Evolutionary conservation across 148 eudicot species (phyloP).

Genomic region (Polygonum aviculare): DNA sequence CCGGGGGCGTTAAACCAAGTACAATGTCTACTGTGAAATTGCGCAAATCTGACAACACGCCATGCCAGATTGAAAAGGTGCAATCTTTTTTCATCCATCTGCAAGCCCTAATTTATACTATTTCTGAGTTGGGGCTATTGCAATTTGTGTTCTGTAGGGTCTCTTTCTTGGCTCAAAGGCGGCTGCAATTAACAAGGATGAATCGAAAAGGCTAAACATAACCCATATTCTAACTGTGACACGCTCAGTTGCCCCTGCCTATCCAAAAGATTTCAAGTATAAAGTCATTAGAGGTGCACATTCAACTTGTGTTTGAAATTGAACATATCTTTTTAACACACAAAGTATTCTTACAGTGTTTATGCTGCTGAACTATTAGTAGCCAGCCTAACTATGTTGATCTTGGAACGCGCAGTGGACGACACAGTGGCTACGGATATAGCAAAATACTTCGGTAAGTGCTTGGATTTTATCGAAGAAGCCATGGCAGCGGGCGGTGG

Average conservation of each 20-base stretch:
- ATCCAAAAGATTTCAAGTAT: background rate
- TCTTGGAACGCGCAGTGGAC: background rate
- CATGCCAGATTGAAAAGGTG: background rate
- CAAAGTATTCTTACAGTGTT: background rate
- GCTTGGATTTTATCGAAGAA: slow-evolving; percentile 1
- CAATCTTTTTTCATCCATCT: background rate
- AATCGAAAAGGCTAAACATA: background rate
- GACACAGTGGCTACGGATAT: background rate
- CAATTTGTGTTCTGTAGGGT: background rate
- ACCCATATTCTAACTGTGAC: background rate
- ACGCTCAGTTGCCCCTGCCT: background rate
- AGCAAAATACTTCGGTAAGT: background rate
- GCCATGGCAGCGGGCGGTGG: background rate
- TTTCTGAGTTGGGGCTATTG: no score
- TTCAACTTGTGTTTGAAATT: no score
- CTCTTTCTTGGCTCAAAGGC: background rate
- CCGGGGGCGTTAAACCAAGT: no score
- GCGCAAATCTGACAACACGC: background rate
- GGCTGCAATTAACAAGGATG: background rate
- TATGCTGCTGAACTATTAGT: background rate
- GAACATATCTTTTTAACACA: no score
- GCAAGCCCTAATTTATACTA: no score
- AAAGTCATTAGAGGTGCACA: background rate
- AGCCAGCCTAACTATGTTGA: no score
- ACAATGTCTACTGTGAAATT: no score